These are phyloP conservation scores for Triticum aestivum DNA, from an alignment of 176 grass and related monocot genomes.

Conservation along the genomic window IWGSC_CS_RefSeq_v2.1 NC_057814.1:597718205-597718704, in stretches of 20 bases:
- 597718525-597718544: neutral
- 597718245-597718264: neutral
- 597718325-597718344: neutral
- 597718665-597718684: neutral
- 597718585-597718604: neutral
- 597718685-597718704: neutral
- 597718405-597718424: neutral
- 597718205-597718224: neutral
- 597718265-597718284: neutral
- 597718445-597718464: neutral
- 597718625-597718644: neutral
- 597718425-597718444: neutral
- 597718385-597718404: neutral
- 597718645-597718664: neutral
- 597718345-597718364: neutral
- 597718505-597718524: slow-evolving; percentile 11
- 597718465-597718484: neutral
- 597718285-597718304: neutral
- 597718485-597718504: neutral
- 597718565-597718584: neutral
- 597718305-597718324: neutral
- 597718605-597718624: neutral
- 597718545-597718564: neutral
- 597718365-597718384: neutral
- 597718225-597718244: neutral